phyloP scores from a whole-genome alignment of 1,284 basidiomycete genomes.

The Ceratobasidium sp. region DNA sequence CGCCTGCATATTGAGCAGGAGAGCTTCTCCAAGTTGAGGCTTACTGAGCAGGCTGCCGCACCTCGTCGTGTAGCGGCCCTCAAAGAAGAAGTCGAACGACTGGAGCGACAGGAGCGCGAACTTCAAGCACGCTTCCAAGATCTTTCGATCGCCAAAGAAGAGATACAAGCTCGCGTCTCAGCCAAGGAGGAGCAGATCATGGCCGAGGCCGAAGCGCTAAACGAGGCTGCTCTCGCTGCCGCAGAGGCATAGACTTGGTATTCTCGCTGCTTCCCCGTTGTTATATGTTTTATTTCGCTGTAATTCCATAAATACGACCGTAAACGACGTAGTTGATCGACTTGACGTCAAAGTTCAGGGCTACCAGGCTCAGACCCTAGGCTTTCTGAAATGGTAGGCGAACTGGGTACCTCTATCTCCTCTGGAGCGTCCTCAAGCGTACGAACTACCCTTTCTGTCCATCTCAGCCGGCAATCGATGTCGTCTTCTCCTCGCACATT shows the following conservation, averaged over 20 bases:
- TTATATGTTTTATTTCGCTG: too few relatives aligned
- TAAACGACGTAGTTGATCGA: too few relatives aligned
- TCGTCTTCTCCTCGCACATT: neutral
- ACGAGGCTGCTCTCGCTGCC: conserved; percentile 53
- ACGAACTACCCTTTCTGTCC: conserved; percentile 15
- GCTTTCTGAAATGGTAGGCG: too few relatives aligned
- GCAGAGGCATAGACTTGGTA: conserved; percentile 29
- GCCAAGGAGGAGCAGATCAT: conserved; percentile 75
- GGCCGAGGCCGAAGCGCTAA: conserved; percentile 80
- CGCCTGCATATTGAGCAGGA: conserved; percentile 72
- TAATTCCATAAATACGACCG: too few relatives aligned
- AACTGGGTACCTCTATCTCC: too few relatives aligned
- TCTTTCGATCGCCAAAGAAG: conserved; percentile 73
- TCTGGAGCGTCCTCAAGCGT: conserved; percentile 1
- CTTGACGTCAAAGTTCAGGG: too few relatives aligned
- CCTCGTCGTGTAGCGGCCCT: conserved; percentile 76
- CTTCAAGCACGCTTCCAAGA: conserved; percentile 86
- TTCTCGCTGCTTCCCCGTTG: too few relatives aligned
- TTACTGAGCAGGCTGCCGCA: conserved; percentile 74
- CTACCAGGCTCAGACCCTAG: too few relatives aligned
- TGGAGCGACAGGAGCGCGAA: conserved; percentile 76
- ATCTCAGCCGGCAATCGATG: conserved; percentile 9
- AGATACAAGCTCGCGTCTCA: conserved; percentile 65
- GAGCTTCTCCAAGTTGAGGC: conserved; percentile 74
- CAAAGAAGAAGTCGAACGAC: conserved; percentile 81